A percentile compares a stretch with the other conserved stretches of the same genome.
These are phyloP conservation scores for Hevea brasiliensis DNA, from an alignment of 345 rosid genomes.

Conservation along the genomic window DNA sequence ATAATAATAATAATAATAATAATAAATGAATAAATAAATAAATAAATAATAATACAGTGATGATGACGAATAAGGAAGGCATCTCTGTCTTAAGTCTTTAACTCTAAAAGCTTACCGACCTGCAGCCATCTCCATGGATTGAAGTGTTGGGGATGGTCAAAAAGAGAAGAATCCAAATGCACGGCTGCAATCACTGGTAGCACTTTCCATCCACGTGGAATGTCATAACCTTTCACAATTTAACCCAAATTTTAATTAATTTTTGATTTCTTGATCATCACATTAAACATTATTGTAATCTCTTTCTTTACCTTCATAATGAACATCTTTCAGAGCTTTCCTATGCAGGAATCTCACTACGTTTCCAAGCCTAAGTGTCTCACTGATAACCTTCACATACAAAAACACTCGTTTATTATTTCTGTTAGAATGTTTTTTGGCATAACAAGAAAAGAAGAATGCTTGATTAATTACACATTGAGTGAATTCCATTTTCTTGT, in stretches of 20 bases:
- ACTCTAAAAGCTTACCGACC: slow-evolving; percentile 32
- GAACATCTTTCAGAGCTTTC: slow-evolving; percentile 77
- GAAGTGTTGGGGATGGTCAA: slow-evolving; percentile 75
- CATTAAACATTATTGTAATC: neutral
- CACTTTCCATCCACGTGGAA: slow-evolving; percentile 99
- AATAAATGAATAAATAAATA: neutral
- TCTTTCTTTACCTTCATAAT: slow-evolving; percentile 58
- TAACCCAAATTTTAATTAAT: too few relatives aligned
- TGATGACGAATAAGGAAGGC: neutral
- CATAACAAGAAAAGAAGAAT: neutral
- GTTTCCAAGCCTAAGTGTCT: slow-evolving; percentile 92
- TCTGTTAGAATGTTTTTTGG: neutral
- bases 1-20: too few relatives aligned
- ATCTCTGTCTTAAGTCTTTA: neutral
- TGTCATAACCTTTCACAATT: slow-evolving; percentile 67
- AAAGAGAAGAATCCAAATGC: slow-evolving; percentile 79
- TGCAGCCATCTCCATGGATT: slow-evolving; percentile 96
- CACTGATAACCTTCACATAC: slow-evolving; percentile 66
- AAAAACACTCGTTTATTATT: too few relatives aligned
- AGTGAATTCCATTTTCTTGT: slow-evolving; percentile 96
- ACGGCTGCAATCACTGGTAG: slow-evolving; percentile 94
- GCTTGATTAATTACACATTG: slow-evolving; percentile 71
- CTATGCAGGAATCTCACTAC: slow-evolving; percentile 96
- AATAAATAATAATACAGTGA: neutral
- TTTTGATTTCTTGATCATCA: too few relatives aligned